A percentile compares a stretch with the other conserved stretches of the same genome.
These are phyloP conservation scores for Candida sithepensis DNA, from an alignment of 805 yeast genomes.

Conservation along the genomic window DNA sequence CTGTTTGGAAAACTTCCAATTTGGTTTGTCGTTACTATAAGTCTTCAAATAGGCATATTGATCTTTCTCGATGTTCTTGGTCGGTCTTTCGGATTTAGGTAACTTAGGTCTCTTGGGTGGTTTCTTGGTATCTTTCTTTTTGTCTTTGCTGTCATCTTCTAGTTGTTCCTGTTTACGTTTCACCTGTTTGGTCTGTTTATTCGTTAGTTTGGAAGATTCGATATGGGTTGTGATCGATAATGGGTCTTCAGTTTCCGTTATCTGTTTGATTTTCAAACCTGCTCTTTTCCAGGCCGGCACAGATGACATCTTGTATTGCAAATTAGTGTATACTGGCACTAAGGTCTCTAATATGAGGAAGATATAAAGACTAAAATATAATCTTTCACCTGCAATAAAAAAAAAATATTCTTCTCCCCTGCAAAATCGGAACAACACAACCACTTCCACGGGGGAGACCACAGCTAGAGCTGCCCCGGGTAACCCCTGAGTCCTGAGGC, in stretches of 20 bases:
- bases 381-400: neutral
- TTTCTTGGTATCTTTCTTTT: slow-evolving; percentile 35
- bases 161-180: slow-evolving; percentile 27
- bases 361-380: neutral
- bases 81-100: slow-evolving; percentile 63
- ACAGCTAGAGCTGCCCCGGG: no score
- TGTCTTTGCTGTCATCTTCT: slow-evolving; percentile 18
- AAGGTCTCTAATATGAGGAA: neutral
- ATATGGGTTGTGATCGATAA: slow-evolving; percentile 40
- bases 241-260: slow-evolving; percentile 39
- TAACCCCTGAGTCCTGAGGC: neutral
- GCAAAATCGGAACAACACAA: neutral
- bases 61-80: slow-evolving; percentile 70
- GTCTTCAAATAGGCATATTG: slow-evolving; percentile 64
- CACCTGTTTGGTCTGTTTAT: slow-evolving; percentile 40
- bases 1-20: slow-evolving; percentile 84
- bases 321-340: no score
- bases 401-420: neutral
- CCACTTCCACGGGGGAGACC: no score
- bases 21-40: slow-evolving; percentile 48
- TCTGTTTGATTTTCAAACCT: slow-evolving; percentile 60
- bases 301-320: slow-evolving; percentile 2
- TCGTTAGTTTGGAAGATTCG: slow-evolving; percentile 38
- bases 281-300: slow-evolving; percentile 84
- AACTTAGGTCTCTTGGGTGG: slow-evolving; percentile 67